phyloP scores from a whole-genome alignment of 345 rosid genomes.

The Euphorbia tirucalli region DNA sequence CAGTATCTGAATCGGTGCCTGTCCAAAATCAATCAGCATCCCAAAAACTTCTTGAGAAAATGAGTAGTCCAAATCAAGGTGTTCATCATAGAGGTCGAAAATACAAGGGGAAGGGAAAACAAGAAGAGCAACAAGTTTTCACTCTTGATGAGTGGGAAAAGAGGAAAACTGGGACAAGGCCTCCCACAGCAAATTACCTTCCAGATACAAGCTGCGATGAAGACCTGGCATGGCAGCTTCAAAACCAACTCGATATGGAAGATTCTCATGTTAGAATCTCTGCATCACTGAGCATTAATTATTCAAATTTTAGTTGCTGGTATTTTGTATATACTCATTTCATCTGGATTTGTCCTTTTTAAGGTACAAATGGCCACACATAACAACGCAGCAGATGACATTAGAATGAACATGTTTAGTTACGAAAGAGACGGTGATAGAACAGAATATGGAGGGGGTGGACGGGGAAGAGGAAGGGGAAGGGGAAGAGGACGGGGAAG shows the following conservation, averaged over 20 bases:
- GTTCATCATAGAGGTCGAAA: constrained; percentile 45
- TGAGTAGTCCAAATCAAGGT: constrained; percentile 47
- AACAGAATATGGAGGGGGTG: constrained; percentile 46
- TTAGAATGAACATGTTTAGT: constrained; percentile 72
- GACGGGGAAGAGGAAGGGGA: constrained; percentile 49
- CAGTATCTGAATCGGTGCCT: constrained; percentile 69
- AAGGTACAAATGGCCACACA: constrained; percentile 47
- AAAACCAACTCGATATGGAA: constrained; percentile 74
- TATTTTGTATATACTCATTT: neutral
- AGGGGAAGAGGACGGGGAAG: constrained; percentile 35
- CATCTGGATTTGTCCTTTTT: constrained; percentile 15
- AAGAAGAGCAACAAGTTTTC: constrained; percentile 53
- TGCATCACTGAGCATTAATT: constrained; percentile 16
- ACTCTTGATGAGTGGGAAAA: constrained; percentile 81
- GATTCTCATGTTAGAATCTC: constrained; percentile 54
- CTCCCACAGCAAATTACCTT: constrained; percentile 26
- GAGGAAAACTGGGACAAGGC: constrained; percentile 41
- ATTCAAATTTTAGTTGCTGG: neutral
- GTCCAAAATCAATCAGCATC: constrained; percentile 94
- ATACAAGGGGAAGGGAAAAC: constrained; percentile 50
- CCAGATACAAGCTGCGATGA: constrained; percentile 58
- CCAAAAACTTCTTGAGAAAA: constrained; percentile 79
- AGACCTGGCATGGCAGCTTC: constrained; percentile 85
- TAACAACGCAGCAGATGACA: constrained; percentile 50
- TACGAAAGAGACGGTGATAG: constrained; percentile 49